phyloP scores from a whole-genome alignment of 176 grass and related monocot genomes.

The Melocanna baccifera region DNA sequence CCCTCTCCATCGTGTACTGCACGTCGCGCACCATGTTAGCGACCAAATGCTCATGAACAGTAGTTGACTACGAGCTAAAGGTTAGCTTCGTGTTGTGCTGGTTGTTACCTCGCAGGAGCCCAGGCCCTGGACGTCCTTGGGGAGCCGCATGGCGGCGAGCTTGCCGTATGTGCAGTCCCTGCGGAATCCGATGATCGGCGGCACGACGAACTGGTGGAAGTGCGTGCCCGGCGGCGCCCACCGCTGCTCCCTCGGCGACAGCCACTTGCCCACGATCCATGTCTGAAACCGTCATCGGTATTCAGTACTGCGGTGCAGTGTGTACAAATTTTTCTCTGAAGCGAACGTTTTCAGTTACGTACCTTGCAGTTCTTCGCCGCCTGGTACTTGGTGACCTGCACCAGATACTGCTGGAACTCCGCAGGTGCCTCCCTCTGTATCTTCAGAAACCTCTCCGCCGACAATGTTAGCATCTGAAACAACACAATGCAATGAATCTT shows the following conservation, averaged over 20 bases:
- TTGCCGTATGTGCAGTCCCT: constrained; percentile 89
- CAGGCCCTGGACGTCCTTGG: constrained; percentile 83
- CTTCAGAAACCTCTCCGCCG: constrained; percentile 69
- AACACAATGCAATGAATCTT: background rate
- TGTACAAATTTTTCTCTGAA: background rate
- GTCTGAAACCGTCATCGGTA: constrained; percentile 40
- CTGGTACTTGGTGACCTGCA: constrained; percentile 89
- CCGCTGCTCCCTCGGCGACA: constrained; percentile 72
- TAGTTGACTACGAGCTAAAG: background rate
- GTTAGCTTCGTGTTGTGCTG: background rate
- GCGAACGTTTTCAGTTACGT: background rate
- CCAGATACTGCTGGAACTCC: constrained; percentile 67
- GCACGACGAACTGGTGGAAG: constrained; percentile 99
- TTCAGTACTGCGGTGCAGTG: background rate
- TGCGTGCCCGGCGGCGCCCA: constrained; percentile 81
- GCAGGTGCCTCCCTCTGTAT: constrained; percentile 75
- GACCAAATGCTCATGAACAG: background rate
- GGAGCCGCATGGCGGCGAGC: constrained; percentile 85
- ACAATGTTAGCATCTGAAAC: constrained; percentile 78
- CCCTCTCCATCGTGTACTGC: constrained; percentile 91
- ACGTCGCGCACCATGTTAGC: background rate
- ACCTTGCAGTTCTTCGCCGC: constrained; percentile 83
- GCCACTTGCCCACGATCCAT: constrained; percentile 94
- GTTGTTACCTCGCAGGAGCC: constrained; percentile 63
- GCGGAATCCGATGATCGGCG: constrained; percentile 77